phyloP scores from a whole-genome alignment of 352 stramenopile species.

The Phytophthora constricta region DNA sequence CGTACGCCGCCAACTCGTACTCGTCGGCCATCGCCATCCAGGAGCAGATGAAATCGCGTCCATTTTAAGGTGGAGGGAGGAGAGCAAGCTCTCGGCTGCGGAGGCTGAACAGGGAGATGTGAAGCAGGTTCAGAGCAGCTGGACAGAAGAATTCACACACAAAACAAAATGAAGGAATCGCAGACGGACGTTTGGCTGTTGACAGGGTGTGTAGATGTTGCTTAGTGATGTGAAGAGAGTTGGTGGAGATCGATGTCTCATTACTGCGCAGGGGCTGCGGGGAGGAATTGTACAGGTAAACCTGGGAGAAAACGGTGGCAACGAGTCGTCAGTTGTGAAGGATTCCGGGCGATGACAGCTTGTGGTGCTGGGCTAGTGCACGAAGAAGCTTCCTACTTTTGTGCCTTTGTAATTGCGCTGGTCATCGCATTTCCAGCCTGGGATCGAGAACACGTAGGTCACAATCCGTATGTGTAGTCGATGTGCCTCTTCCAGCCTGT shows the following conservation, averaged over 20 bases:
- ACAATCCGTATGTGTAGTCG: constrained; percentile 69
- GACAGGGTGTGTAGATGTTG: background rate
- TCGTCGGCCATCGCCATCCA: constrained; percentile 83
- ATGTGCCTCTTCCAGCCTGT: constrained; percentile 74
- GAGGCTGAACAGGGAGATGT: constrained; percentile 2
- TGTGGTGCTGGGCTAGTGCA: background rate
- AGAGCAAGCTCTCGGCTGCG: background rate
- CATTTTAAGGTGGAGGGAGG: constrained; percentile 63
- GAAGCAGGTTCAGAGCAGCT: too few species aligned
- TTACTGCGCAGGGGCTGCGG: constrained; percentile 13
- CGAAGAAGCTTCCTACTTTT: constrained; percentile 51
- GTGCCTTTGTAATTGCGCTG: constrained; percentile 84
- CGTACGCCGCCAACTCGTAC: constrained; percentile 89
- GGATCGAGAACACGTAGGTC: constrained; percentile 86
- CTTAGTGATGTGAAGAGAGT: background rate
- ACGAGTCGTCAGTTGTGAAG: background rate
- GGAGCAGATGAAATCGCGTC: constrained; percentile 78
- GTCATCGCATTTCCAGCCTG: constrained; percentile 63
- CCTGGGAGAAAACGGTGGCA: constrained; percentile 28
- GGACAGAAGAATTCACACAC: too few species aligned
- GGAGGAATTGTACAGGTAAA: constrained; percentile 67
- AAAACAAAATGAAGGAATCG: constrained; percentile 40
- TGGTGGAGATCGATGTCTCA: constrained; percentile 6
- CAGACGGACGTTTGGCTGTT: constrained; percentile 9
- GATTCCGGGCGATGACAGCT: too few species aligned